Evolutionary conservation across 805 yeast genomes (phyloP).

Genomic region (Hanseniaspora meyeri): DNA sequence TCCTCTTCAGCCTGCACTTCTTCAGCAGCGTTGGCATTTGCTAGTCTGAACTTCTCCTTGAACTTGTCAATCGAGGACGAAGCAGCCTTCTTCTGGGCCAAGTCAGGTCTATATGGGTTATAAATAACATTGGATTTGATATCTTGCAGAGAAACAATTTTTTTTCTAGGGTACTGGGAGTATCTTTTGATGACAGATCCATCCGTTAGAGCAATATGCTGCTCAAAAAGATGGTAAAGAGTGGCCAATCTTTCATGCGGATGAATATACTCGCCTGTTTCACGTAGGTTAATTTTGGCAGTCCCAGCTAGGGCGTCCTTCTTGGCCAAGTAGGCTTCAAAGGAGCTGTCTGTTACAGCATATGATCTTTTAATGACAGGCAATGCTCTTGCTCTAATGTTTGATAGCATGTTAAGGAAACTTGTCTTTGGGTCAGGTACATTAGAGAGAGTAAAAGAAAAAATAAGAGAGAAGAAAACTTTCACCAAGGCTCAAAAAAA

Average conservation of each 20-base stretch:
- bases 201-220: conserved; percentile 80
- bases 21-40: background rate
- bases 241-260: conserved; percentile 85
- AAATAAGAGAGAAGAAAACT: no score
- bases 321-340: conserved; percentile 9
- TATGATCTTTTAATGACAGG: background rate
- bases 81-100: conserved; percentile 62
- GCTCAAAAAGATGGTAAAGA: conserved; percentile 79
- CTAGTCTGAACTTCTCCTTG: conserved; percentile 43
- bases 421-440: no score
- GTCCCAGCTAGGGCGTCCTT: conserved; percentile 5
- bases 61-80: conserved; percentile 71
- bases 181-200: conserved; percentile 79
- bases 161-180: conserved; percentile 79
- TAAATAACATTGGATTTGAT: conserved; percentile 77
- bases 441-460: no score
- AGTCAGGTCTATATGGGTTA: conserved; percentile 77
- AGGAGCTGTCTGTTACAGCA: background rate
- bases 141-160: conserved; percentile 73
- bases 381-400: background rate
- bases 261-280: background rate
- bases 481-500: background rate
- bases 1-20: background rate
- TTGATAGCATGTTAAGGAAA: background rate
- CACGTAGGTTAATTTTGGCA: background rate